Base-by-base conservation (phyloP, 352 stramenopile genomes). In the Phytophthora brassicae region DNA sequence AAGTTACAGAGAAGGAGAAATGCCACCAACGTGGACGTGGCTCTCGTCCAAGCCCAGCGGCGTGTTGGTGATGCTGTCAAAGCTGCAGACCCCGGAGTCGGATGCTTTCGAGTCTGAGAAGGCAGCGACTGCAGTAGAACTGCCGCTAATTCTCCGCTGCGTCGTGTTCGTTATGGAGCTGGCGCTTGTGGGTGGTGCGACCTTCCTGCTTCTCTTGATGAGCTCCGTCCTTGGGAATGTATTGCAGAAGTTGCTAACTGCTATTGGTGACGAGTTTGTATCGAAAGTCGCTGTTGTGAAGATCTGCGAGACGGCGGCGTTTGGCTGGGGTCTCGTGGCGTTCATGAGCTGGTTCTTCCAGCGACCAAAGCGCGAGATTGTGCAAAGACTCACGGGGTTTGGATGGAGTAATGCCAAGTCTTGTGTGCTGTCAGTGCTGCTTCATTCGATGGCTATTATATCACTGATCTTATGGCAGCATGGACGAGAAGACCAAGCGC, bases 131-230 rank as follows among this genome's bases (percentile, higher is more conserved):
- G 23, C 38, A 9, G 14, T 38, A 2, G 49, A 71, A n/a, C 36
- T 78, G 16, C 64, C 70, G 5, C 38, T 23, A 11, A 44, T 38
- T 29, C 33, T 79, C 49, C 48, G 56, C 3, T 39, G 53, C 35
- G 62, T 83, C 16, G 60, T 86, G 54, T 42, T 86, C 20, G 55
- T 63, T 33, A 76, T 83, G 72, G 77, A 86, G 61, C 45, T 84
- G 43, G 39, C 55, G 38, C 47, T 77, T 23, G 56, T 61, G 17
- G 60, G 65, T 36, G 64, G 74, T 3, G 49, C 29, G 24, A 69
- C 63, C 3, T 75, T 80, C 52, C 43, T 86, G 17, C 26, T 86
- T 56, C 55, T 84, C 26, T 23, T 73, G 28, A 49, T 4, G 41
- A 65, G 48, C 39, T 65, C 58, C 5, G 29, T 78, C 13, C 36